These are phyloP conservation scores for Cucurbita argyrosperma DNA, from an alignment of 306 rosid species.

Conservation along the genomic window DNA sequence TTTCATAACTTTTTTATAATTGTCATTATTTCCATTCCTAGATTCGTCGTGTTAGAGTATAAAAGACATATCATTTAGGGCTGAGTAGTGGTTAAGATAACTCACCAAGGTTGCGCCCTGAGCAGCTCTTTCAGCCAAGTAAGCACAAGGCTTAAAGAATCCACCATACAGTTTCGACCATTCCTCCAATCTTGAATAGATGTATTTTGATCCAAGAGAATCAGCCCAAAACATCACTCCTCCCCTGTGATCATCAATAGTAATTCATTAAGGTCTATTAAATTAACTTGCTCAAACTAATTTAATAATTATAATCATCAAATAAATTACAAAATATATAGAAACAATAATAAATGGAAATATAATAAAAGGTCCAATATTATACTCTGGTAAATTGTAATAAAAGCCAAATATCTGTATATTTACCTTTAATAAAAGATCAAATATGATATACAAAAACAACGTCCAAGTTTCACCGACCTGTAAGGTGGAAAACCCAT, in stretches of 20 bases:
- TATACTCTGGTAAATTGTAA: no score
- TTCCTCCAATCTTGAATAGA: constrained; percentile 60
- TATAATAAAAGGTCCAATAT: no score
- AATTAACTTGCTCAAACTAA: background rate
- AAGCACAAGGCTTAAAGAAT: constrained; percentile 85
- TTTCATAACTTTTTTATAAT: background rate
- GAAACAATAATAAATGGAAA: no score
- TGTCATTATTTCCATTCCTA: background rate
- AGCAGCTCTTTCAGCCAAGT: constrained; percentile 89
- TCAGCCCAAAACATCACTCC: constrained; percentile 96
- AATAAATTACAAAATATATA: no score
- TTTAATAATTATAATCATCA: no score
- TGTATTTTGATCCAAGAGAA: constrained; percentile 76
- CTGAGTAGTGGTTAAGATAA: background rate
- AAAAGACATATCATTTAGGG: background rate
- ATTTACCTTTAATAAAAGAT: no score
- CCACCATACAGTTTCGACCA: constrained; percentile 68
- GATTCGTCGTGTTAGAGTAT: background rate
- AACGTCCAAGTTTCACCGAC: constrained; percentile 31
- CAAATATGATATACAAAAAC: background rate
- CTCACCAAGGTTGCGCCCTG: constrained; percentile 72
- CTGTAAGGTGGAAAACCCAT: constrained; percentile 99
- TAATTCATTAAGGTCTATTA: background rate
- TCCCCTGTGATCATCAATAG: constrained; percentile 46
- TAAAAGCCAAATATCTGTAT: no score